These are phyloP conservation scores for Alternaria arborescens DNA, from an alignment of 2,329 filamentous ascomycete species.

Conservation along the genomic window DNA sequence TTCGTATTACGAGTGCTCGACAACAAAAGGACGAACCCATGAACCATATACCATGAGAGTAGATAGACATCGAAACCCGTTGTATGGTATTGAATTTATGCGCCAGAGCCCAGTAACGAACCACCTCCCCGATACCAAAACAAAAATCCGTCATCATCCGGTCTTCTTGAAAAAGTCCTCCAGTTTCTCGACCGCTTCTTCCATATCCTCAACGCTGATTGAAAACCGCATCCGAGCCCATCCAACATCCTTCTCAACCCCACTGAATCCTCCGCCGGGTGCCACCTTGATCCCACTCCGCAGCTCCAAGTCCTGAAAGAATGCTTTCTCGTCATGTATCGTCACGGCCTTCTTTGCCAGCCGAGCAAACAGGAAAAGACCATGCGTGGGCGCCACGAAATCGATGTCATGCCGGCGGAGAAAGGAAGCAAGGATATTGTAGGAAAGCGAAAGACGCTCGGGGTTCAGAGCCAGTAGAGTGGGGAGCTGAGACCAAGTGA, in stretches of 20 bases:
- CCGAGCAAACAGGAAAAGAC: slow-evolving; percentile 40
- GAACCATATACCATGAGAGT: neutral
- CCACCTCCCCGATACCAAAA: neutral
- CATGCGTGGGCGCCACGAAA: slow-evolving; percentile 36
- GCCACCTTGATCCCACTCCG: slow-evolving; percentile 30
- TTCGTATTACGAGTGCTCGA: neutral
- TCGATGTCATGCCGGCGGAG: slow-evolving; percentile 27
- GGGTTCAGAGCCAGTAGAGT: slow-evolving; percentile 37
- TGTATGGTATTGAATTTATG: neutral
- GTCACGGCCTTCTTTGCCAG: slow-evolving; percentile 25
- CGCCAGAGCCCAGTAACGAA: neutral
- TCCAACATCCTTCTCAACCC: slow-evolving; percentile 39
- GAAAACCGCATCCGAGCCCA: slow-evolving; percentile 42
- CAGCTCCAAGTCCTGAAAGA: slow-evolving; percentile 27
- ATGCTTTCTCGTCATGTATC: slow-evolving; percentile 27
- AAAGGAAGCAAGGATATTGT: slow-evolving; percentile 24
- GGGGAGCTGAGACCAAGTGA: slow-evolving; percentile 38
- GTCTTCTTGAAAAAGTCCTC: slow-evolving; percentile 18
- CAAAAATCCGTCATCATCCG: neutral
- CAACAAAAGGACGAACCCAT: neutral
- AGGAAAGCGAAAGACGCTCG: slow-evolving; percentile 34
- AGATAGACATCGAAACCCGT: neutral
- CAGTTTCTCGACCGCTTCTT: slow-evolving; percentile 24
- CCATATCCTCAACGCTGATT: slow-evolving; percentile 25
- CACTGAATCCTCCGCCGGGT: slow-evolving; percentile 29